Evolutionary conservation across 2,329 filamentous ascomycete species (phyloP), one percentile per base, ranked within the genome.

Genomic region (Purpureocillium lavendulum): DNA sequence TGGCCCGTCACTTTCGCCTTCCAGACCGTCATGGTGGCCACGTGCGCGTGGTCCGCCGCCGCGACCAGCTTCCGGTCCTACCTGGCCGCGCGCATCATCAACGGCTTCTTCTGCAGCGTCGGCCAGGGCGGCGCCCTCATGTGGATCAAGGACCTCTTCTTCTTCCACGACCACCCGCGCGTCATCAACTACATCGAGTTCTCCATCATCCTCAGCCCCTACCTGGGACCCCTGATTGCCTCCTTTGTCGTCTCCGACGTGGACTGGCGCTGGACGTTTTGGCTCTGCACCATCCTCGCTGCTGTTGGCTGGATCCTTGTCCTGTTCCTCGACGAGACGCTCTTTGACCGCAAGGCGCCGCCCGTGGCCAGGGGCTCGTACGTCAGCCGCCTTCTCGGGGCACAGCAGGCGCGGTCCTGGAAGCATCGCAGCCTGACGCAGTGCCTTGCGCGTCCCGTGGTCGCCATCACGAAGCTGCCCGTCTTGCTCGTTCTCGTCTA

Each of bases 91-190:
- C 34, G 34, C 18, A 36, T 36, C n/a, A 21, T 36, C 10, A 36
- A 36, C 21, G 64, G 70, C 15, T 65, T 72, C 45, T 71, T 72
- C 51, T 61, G 61, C 28, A 70, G 67, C 4, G 64, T 65, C 7
- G 52, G 56, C 7, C 67, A 70, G 42, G 63, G 59, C 4, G 61
- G 62, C 13, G 69, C 68, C 9, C 58, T 77, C 38, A 69, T 71
- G 47, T 70, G 70, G 49, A 69, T 75, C 50, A 69, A 75, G 39
- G 75, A 79, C 52, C 64, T 76, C 41, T 80, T 75, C 59, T 78
- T 75, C 59, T 75, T 77, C 54, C 75, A 79, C 47, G 67, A 77
- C 44, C 60, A 70, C 29, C 67, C 69, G 1, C 55, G 67, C 16
- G 71, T 71, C 50, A 70, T 71, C 43, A 67, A 67, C 36, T 56